Evolutionary conservation across 306 rosid genomes (phyloP).

Genomic region (Cucurbita ficifolia): DNA sequence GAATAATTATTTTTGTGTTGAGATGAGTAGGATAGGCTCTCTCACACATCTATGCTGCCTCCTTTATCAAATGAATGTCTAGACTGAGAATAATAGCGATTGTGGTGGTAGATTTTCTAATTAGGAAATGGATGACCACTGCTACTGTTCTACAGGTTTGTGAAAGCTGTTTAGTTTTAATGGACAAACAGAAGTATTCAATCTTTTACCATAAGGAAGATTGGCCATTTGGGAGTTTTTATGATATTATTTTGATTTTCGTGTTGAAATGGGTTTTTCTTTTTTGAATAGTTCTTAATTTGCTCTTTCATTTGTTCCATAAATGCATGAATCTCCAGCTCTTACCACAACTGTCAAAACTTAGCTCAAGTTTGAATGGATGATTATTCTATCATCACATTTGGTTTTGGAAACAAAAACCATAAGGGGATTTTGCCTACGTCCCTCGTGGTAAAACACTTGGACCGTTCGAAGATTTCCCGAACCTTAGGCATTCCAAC

Average conservation of each 20-base stretch:
- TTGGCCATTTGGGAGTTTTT: neutral
- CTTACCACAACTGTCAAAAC: too few relatives aligned
- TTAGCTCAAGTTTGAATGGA: too few relatives aligned
- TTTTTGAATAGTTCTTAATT: neutral
- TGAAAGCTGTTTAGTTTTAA: too few relatives aligned
- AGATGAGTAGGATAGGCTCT: neutral
- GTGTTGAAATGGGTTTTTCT: neutral
- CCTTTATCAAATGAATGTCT: neutral
- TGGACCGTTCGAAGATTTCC: too few relatives aligned
- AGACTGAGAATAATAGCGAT: neutral
- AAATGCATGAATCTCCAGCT: too few relatives aligned
- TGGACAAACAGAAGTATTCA: too few relatives aligned
- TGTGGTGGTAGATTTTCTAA: neutral
- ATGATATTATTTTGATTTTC: neutral
- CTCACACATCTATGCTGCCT: neutral
- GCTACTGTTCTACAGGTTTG: neutral
- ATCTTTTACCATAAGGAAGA: too few relatives aligned
- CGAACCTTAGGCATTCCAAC: neutral
- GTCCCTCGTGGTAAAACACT: too few relatives aligned
- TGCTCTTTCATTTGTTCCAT: neutral
- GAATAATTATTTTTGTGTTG: neutral
- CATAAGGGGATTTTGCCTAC: too few relatives aligned
- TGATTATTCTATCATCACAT: too few relatives aligned
- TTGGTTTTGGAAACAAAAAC: too few relatives aligned
- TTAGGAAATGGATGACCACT: neutral